phyloP scores from a whole-genome alignment of 1,284 basidiomycete species.

The Trichosporon sp. region DNA sequence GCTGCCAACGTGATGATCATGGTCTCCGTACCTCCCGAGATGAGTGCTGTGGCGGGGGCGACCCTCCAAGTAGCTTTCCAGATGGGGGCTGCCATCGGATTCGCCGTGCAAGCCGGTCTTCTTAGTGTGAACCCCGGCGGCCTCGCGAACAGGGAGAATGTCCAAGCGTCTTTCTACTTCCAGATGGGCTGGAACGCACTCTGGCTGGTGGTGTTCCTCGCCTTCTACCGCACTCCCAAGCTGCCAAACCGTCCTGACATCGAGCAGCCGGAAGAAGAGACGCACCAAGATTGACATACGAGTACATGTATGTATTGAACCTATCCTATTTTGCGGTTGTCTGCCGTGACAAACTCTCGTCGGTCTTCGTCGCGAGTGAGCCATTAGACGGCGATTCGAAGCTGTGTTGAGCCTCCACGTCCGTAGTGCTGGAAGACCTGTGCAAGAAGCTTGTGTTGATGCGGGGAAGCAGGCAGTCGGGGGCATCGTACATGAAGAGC shows the following conservation, averaged over 20 bases:
- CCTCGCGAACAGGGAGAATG: slow-evolving; percentile 34
- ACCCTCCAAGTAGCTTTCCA: slow-evolving; percentile 43
- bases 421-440: no score
- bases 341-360: no score
- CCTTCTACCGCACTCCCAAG: slow-evolving; percentile 32
- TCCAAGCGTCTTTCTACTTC: slow-evolving; percentile 38
- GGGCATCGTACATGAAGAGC: slow-evolving; percentile 7
- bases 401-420: no score
- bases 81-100: slow-evolving; percentile 38
- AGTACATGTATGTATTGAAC: no score
- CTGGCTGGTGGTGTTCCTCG: slow-evolving; percentile 32
- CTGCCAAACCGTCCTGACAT: background rate
- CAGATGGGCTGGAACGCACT: slow-evolving; percentile 40
- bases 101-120: slow-evolving; percentile 43
- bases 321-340: no score
- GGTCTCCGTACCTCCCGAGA: slow-evolving; percentile 34
- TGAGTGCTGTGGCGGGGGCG: slow-evolving; percentile 44
- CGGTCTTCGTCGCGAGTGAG: no score
- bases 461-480: slow-evolving; percentile 10
- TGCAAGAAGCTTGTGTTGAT: background rate
- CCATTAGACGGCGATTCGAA: no score
- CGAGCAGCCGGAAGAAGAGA: background rate
- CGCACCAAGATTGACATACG: no score
- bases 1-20: slow-evolving; percentile 35
- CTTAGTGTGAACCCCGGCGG: slow-evolving; percentile 35